phyloP scores from a whole-genome alignment of 2,329 filamentous ascomycete genomes.

The Sporothrix luriei region DNA sequence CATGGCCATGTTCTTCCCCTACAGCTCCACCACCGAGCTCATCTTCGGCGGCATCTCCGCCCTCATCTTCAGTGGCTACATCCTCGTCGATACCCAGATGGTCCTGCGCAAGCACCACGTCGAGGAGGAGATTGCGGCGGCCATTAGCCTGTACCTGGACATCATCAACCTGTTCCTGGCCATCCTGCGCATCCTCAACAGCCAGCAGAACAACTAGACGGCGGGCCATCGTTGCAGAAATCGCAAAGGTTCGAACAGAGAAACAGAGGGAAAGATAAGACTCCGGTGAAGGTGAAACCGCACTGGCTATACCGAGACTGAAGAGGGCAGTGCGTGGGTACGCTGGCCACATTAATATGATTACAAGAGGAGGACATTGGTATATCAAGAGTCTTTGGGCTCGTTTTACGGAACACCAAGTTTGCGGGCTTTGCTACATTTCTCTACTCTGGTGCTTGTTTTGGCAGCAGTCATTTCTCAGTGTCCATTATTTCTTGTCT shows the following conservation, averaged over 20 bases:
- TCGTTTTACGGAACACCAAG: not conserved
- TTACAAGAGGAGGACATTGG: not conserved
- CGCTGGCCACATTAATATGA: not conserved
- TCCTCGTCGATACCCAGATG: conserved; percentile 93
- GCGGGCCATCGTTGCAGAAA: not conserved
- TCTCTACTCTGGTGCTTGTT: not conserved
- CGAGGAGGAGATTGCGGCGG: conserved; percentile 95
- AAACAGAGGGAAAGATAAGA: not conserved
- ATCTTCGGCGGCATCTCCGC: conserved; percentile 81
- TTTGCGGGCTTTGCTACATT: not conserved
- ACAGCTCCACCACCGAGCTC: conserved; percentile 78
- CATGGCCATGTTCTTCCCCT: conserved; percentile 86
- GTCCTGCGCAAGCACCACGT: conserved; percentile 95
- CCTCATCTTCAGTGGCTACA: conserved; percentile 90
- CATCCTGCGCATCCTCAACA: conserved; percentile 94
- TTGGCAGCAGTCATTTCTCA: not conserved
- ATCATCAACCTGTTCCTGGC: conserved; percentile 96
- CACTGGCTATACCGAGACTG: not conserved
- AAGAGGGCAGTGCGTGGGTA: too few relatives aligned
- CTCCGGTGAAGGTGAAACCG: not conserved
- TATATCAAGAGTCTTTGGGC: not conserved
- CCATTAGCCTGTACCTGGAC: conserved; percentile 93
- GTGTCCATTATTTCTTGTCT: not conserved
- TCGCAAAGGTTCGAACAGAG: not conserved
- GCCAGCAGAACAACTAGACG: conserved; percentile 83